Conservation (phyloP, 108 stramenopile species). For the Cyclotella distinguenda region DNA sequence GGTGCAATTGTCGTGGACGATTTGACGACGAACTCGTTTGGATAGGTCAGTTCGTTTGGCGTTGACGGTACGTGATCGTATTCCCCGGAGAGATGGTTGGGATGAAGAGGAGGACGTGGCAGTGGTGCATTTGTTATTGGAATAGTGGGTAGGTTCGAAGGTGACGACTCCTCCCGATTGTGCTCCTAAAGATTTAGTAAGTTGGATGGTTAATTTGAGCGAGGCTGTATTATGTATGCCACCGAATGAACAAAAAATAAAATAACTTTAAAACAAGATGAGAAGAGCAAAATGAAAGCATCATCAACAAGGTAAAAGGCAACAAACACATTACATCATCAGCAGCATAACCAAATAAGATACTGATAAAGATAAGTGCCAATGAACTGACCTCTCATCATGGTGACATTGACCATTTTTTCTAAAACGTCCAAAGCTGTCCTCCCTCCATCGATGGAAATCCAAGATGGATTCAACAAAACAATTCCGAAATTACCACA, state of each 20-base stretch:
- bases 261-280: background rate
- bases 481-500: slow-evolving; percentile 86
- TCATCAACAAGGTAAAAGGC: background rate
- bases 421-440: slow-evolving; percentile 68
- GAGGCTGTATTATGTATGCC: background rate
- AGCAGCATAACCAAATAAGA: background rate
- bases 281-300: background rate
- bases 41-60: slow-evolving; percentile 74
- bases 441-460: slow-evolving; percentile 52
- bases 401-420: slow-evolving; percentile 79
- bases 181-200: slow-evolving; percentile 43
- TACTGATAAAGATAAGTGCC: background rate
- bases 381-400: slow-evolving; percentile 67
- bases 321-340: background rate
- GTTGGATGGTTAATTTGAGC: background rate
- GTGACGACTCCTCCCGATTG: slow-evolving; percentile 80
- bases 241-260: background rate
- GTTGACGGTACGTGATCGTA: slow-evolving; percentile 79
- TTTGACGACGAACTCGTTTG: slow-evolving; percentile 45
- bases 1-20: slow-evolving; percentile 43
- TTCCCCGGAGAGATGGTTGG: slow-evolving; percentile 33
- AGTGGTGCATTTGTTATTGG: background rate
- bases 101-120: slow-evolving; percentile 12
- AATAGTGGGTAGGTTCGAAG: slow-evolving; percentile 36
- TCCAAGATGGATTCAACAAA: slow-evolving; percentile 68